Base-by-base conservation (phyloP, 495 filamentous ascomycete genomes). In the Annulohypoxylon maeteangense region DNA sequence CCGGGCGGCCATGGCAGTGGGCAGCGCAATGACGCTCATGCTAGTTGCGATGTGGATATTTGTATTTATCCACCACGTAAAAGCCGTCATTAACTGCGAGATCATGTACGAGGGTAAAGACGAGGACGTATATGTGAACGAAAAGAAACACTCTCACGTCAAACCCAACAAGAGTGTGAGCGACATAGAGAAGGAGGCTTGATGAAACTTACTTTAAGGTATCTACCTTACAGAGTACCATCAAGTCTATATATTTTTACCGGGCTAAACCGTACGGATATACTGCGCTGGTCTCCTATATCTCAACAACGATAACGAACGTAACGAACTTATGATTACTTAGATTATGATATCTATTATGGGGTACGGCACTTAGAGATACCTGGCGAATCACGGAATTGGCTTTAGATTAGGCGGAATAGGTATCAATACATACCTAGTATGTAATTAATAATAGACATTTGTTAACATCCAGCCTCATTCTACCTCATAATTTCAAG, bases 51-150 rank as follows among this genome's bases (percentile, higher is more conserved):
- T 88, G 74, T 92, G 87, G 84, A 40, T 84, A 4, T 86, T 89
- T 70, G 86, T 91, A 25, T 76, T 85, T 12, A 76, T 83, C 25
- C 80, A 79, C 29, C 86, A 89, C 70, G 65, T 87, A 0, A 79
- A 81, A 34, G 90, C 90, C 5, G 81, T 91, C 10, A 65, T 81
- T 38, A 77, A 71, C 16, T 75, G 81, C 67, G 84, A 88, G 68
- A 89, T 91, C 56, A 81, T 89, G 68, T 89, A 81, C 71, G 87
- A 88, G 23, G 88, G 88, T 4, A 89, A 87, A 68, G 89, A 91
- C 62, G 88, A 91, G 71, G 88, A 91, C 76, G 58, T 70, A 10
- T 77, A 77, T 25, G 72, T 77, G 1, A 65, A 77, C 27, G 75
- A 77, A 29, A 77, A 62, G 36, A 47, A 60, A 0, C 75, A 77